Percentiles rank a stretch among this genome's conserved stretches.
These are phyloP conservation scores for barrel medic (Medicago truncatula) DNA, from an alignment of 306 rosid species.

Conservation along the genomic window MtrunA17r5.0-ANR NC_053047.1:9323501-9324000, in stretches of 20 bases:
- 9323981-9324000: background rate
- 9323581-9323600: constrained; percentile 27
- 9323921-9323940: no score
- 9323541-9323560: constrained; percentile 47
- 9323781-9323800: constrained; percentile 61
- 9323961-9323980: background rate
- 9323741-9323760: constrained; percentile 80
- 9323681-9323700: constrained; percentile 73
- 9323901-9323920: constrained; percentile 52
- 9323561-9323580: constrained; percentile 39
- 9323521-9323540: background rate
- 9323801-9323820: constrained; percentile 80
- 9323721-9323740: constrained; percentile 86
- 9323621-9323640: constrained; percentile 2
- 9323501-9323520: constrained; percentile 29
- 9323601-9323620: constrained; percentile 37
- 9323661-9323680: constrained; percentile 68
- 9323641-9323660: background rate
- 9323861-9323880: constrained; percentile 85
- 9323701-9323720: constrained; percentile 90
- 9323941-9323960: no score
- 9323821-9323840: constrained; percentile 68
- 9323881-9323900: constrained; percentile 66
- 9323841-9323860: constrained; percentile 91
- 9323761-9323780: constrained; percentile 57